Base-by-base conservation (phyloP, 768 basidiomycete genomes). In the Russula olivacea region DNA sequence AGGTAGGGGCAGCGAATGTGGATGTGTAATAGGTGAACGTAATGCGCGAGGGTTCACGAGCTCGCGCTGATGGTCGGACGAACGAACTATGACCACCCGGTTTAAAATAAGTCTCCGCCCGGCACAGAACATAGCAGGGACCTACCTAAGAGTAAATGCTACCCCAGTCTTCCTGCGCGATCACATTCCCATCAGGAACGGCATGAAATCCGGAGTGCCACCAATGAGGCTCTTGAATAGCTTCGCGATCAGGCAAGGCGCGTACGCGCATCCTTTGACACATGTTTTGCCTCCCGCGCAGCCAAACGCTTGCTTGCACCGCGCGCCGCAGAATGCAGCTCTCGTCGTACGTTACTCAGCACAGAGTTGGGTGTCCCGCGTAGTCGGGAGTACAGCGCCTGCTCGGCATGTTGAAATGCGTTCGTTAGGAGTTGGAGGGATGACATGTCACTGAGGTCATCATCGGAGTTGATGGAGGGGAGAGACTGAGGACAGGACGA, bases 61-160 rank as follows among this genome's bases (percentile, higher is more conserved):
- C 61, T 79, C 79, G 28, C 69, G 69, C 14, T 79, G 77, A 68
- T 88, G 89, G 61, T 89, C n/a, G n/a, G n/a, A n/a, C 87, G 2
- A 73, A 49, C 0, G 87, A 83, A 66, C 87, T 89, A 68, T 43
- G 49, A 21, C 19, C 49, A 60, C 36, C 57, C 52, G 30, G 69
- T 52, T 23, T 55, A n/a, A n/a, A n/a, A n/a, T n/a, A n/a, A 53
- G 6, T 32, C 36, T 49, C n/a, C 17, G 15, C n/a, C 34, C 49
- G 48, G 40, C 17, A 61, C 10, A 50, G 19, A 36, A 21, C 11
- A 4, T 25, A 23, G 23, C n/a, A 30, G 25, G n/a, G 38, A 70
- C 75, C 21, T 64, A 87, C 86, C 86, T 86, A 54, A 89, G 73
- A 9, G 87, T 88, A 72, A 86, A 89, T 7, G 71, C 87, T 89